Evolutionary conservation across 495 filamentous ascomycete species (phyloP), one percentile per base, ranked within the genome.

Genomic region (Friedmanniomyces simplex): DNA sequence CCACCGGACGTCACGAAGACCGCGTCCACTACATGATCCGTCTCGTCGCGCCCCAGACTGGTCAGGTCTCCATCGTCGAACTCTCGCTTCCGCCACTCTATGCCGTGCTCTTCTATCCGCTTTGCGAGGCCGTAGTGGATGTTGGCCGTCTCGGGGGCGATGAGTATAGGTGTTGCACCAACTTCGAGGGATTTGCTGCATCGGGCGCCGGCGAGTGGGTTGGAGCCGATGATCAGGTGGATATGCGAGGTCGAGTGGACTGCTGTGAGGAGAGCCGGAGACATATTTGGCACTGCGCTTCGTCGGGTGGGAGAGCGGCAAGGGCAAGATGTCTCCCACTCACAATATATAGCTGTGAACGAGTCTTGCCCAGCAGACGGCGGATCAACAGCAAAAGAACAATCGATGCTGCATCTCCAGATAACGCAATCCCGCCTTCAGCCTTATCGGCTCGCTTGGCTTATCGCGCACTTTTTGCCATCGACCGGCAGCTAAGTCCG

Each of bases 161-260:
- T 78, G n/a, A 97, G 71, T 30, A 88, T 83, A 0, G 94, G 88
- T 57, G 76, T 83, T 60, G 94, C 93, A 68, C 91, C 93, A n/a
- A 86, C 84, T 57, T 88, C 82, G 18, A 96, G 67, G 16, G 88
- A 93, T 61, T 86, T 88, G 20, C 80, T 70, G 67, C 87, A 90
- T 52, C 93, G 80, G 14, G 89, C 81, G 42, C 86, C 84, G 30
- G 94, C 94, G 32, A 98, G 77, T 45, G 93, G 83, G 68, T 88
- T 91, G 36, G 86, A 81, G 34, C 94, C 93, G 50, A 96, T 66
- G 47, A 98, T 83, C 39, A 98, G 74, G 69, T 97, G 93, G 51
- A 91, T 72, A 62, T 96, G 89, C 1, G 77, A 79, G 0, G 81
- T 78, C 46, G 78, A 85, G 65, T 96, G 82, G 57, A 84, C 76